Conservation (phyloP, 2,329 filamentous ascomycete genomes). For the Aureobasidium mangrovei region DNA sequence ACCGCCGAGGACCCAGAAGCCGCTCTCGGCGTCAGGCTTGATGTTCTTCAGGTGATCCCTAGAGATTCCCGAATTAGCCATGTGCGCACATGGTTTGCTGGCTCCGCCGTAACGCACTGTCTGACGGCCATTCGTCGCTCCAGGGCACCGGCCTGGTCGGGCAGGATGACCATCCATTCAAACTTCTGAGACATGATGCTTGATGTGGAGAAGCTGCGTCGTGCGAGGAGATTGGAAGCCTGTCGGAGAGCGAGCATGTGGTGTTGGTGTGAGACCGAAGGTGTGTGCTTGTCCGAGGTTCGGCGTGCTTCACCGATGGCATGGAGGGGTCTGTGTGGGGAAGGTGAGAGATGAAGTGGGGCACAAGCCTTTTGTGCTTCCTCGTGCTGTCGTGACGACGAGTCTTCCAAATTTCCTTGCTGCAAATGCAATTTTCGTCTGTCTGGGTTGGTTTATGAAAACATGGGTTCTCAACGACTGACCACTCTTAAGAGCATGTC, state of each 20-base stretch:
- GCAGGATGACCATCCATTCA: conserved; percentile 45
- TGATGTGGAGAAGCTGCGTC: conserved; percentile 16
- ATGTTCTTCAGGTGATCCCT: conserved; percentile 50
- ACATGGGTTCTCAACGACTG: too few relatives aligned
- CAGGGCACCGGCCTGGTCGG: conserved; percentile 35
- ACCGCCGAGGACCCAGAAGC: conserved; percentile 57
- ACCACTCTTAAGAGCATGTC: too few relatives aligned
- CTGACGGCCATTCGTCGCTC: conserved; percentile 36
- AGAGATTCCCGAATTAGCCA: background rate
- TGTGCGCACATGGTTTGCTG: conserved; percentile 16
- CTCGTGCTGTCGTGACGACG: background rate
- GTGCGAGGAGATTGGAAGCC: background rate
- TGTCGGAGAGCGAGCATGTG: conserved; percentile 1
- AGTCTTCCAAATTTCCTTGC: background rate
- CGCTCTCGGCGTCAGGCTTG: conserved; percentile 44
- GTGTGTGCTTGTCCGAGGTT: conserved; percentile 1
- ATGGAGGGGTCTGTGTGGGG: conserved; percentile 2
- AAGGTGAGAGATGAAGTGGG: background rate
- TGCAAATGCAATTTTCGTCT: too few relatives aligned
- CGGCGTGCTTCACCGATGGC: background rate
- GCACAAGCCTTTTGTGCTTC: background rate
- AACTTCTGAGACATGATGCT: conserved; percentile 27
- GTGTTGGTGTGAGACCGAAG: background rate
- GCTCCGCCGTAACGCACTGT: conserved; percentile 28
- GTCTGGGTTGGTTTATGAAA: too few relatives aligned